These are phyloP conservation scores for Aotearoamyces nothofagi DNA, from an alignment of 2,329 filamentous ascomycete genomes.

Conservation along the genomic window DNA sequence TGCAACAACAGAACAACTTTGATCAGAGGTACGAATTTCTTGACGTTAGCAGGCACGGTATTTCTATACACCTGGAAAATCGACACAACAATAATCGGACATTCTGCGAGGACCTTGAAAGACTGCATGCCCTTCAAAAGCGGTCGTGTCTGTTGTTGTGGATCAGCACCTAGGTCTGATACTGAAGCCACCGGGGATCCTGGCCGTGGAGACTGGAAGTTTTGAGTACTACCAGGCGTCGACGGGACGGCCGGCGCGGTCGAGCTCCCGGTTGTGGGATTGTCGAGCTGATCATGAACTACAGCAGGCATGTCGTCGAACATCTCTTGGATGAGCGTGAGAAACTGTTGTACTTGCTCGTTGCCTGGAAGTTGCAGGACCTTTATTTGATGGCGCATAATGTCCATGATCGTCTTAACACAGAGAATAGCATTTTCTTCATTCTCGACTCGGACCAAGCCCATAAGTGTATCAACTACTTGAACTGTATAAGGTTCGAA, in stretches of 20 bases:
- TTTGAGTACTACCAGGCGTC: constrained; percentile 48
- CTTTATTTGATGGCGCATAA: constrained; percentile 85
- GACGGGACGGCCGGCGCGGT: constrained; percentile 44
- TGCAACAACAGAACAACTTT: constrained; percentile 80
- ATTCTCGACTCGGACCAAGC: constrained; percentile 78
- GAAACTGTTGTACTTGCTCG: constrained; percentile 73
- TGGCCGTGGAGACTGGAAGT: constrained; percentile 77
- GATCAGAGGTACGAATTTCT: constrained; percentile 83
- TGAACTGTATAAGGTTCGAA: constrained; percentile 82
- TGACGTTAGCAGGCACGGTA: constrained; percentile 72
- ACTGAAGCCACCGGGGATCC: constrained; percentile 78
- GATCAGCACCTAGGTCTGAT: constrained; percentile 65
- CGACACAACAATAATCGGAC: constrained; percentile 95
- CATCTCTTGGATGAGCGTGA: constrained; percentile 85
- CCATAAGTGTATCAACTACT: constrained; percentile 81
- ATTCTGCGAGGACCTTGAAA: constrained; percentile 96
- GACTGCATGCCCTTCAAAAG: constrained; percentile 92
- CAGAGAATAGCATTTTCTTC: constrained; percentile 98
- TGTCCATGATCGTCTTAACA: constrained; percentile 95
- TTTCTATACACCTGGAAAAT: constrained; percentile 87
- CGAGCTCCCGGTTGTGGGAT: constrained; percentile 39
- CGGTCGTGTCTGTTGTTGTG: constrained; percentile 66
- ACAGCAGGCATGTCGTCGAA: constrained; percentile 92
- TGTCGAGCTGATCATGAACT: constrained; percentile 90
- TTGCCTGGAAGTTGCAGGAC: constrained; percentile 36